Percentiles rank a stretch among this genome's conserved stretches.
These are phyloP conservation scores for Cyclotella baltica DNA, from an alignment of 108 stramenopile species.

Conservation along the genomic window DNA sequence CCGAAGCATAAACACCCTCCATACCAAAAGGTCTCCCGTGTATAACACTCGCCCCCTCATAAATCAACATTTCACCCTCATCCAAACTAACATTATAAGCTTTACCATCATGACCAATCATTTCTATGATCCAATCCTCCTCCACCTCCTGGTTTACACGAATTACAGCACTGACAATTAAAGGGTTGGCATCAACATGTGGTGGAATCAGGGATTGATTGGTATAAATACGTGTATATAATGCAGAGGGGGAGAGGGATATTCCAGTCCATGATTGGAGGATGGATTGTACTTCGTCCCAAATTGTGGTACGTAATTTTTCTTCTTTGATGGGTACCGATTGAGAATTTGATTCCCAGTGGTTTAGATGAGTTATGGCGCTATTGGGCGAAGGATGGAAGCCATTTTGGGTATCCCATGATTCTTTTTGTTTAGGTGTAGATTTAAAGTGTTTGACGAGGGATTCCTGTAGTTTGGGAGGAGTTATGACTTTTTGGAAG, in stretches of 20 bases:
- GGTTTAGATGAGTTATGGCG: conserved; percentile 80
- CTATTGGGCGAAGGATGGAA: background rate
- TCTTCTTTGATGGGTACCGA: conserved; percentile 34
- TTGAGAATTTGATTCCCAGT: conserved; percentile 74
- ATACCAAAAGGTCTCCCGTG: conserved; percentile 96
- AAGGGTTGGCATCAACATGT: conserved; percentile 91
- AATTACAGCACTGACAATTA: conserved; percentile 89
- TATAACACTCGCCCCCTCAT: conserved; percentile 90
- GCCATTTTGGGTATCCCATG: background rate
- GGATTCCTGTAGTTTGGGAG: conserved; percentile 36
- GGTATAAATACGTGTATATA: conserved; percentile 89
- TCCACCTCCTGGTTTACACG: conserved; percentile 85
- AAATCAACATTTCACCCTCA: conserved; percentile 93
- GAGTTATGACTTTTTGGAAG: conserved; percentile 72
- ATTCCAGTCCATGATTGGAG: conserved; percentile 85
- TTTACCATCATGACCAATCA: conserved; percentile 88
- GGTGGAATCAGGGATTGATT: conserved; percentile 77
- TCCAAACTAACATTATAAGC: conserved; percentile 90
- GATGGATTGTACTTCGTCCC: conserved; percentile 48
- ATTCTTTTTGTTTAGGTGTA: background rate
- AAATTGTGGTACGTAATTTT: conserved; percentile 32
- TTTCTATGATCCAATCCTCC: conserved; percentile 90
- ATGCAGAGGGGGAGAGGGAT: conserved; percentile 74
- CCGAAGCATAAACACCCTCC: conserved; percentile 68
- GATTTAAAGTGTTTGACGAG: conserved; percentile 52